Conservation (phyloP, 1,284 basidiomycete species). For the Heterobasidion parviporum region DNA sequence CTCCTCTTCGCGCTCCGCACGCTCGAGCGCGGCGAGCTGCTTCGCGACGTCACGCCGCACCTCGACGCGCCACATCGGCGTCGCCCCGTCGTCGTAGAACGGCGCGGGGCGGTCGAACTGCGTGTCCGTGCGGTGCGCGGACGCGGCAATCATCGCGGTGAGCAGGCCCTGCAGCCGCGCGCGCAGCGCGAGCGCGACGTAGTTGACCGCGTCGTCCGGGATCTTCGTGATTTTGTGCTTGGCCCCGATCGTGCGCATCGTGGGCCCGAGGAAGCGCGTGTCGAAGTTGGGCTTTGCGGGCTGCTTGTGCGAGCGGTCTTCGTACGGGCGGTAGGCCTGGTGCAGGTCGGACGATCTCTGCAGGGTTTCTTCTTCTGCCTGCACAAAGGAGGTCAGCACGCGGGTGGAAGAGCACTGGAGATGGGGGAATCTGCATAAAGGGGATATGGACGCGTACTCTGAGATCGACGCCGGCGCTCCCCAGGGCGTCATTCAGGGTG, state of each 20-base stretch:
- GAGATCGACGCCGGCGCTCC: conserved; percentile 76
- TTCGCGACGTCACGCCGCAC: conserved; percentile 70
- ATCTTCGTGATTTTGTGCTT: conserved; percentile 58
- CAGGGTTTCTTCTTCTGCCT: conserved; percentile 77
- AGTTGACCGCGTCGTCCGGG: conserved; percentile 67
- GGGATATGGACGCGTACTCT: conserved; percentile 35
- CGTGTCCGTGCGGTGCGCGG: conserved; percentile 60
- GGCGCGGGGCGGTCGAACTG: conserved; percentile 64
- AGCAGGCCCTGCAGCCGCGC: conserved; percentile 68
- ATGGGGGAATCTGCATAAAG: background rate
- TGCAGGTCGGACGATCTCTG: conserved; percentile 58
- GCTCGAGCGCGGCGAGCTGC: conserved; percentile 56
- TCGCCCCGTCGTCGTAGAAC: conserved; percentile 44
- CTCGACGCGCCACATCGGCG: conserved; percentile 74
- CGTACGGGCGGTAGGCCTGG: conserved; percentile 49
- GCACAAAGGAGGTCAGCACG: background rate
- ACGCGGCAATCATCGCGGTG: conserved; percentile 61
- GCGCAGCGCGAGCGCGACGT: conserved; percentile 72
- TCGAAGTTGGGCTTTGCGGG: conserved; percentile 58
- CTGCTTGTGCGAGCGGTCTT: conserved; percentile 70
- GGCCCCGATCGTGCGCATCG: conserved; percentile 54
- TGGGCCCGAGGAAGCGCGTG: conserved; percentile 46
- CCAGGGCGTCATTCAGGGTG: conserved; percentile 73
- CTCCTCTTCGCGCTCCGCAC: conserved; percentile 76
- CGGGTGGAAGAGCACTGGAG: background rate